Conservation (phyloP, 2,329 filamentous ascomycete species). For the Chrysoporthe austroafricana region DNA sequence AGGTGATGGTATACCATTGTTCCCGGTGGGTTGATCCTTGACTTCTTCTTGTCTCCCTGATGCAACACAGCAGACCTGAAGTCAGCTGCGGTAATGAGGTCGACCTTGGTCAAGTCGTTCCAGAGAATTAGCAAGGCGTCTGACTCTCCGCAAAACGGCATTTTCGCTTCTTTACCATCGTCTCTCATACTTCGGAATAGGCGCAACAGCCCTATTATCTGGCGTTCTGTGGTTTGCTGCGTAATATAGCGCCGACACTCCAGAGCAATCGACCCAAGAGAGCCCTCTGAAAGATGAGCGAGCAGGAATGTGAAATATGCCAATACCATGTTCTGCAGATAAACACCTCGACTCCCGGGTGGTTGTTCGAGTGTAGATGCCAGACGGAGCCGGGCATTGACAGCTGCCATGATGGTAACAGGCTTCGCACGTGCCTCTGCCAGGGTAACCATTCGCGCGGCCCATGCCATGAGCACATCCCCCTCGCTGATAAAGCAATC, state of each 20-base stretch:
- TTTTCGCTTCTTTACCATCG: slow-evolving; percentile 28
- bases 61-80: slow-evolving; percentile 40
- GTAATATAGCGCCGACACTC: slow-evolving; percentile 39
- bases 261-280: slow-evolving; percentile 37
- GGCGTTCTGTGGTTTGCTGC: slow-evolving; percentile 40
- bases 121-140: slow-evolving; percentile 40
- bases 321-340: slow-evolving; percentile 36
- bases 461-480: slow-evolving; percentile 49
- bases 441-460: slow-evolving; percentile 31
- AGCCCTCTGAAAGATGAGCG: slow-evolving; percentile 32
- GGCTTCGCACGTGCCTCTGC: slow-evolving; percentile 31
- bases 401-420: slow-evolving; percentile 33
- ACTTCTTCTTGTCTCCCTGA: slow-evolving; percentile 12
- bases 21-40: slow-evolving; percentile 30
- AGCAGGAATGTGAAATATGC: slow-evolving; percentile 32
- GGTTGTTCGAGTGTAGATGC: slow-evolving; percentile 24
- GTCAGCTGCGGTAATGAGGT: slow-evolving; percentile 41
- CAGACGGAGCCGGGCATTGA: slow-evolving; percentile 37
- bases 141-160: slow-evolving; percentile 38
- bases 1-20: slow-evolving; percentile 31
- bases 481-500: slow-evolving; percentile 47
- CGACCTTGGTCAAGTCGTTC: slow-evolving; percentile 45
- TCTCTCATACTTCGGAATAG: slow-evolving; percentile 30
- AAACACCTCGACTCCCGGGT: slow-evolving; percentile 26
- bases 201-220: slow-evolving; percentile 38